These are phyloP conservation scores for Chaetomium globosum DNA, from an alignment of 2,329 filamentous ascomycete genomes.

Conservation along the genomic window DNA sequence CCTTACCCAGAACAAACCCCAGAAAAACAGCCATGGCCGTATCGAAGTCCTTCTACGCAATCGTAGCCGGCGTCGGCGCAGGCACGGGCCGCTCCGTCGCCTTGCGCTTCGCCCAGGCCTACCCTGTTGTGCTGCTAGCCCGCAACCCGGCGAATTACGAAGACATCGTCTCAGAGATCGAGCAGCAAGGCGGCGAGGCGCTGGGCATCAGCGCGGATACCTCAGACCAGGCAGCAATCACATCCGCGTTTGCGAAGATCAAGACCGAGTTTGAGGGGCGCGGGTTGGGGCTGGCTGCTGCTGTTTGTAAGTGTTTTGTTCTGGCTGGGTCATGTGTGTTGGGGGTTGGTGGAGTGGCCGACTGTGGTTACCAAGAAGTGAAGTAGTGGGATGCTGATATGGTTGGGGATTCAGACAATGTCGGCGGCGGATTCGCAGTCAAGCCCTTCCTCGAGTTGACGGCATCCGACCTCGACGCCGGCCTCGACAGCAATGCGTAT, in stretches of 20 bases:
- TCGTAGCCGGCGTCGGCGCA: constrained; percentile 72
- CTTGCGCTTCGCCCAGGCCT: constrained; percentile 62
- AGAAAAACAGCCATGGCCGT: constrained; percentile 33
- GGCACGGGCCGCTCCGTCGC: constrained; percentile 58
- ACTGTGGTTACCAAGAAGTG: neutral
- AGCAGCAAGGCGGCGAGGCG: constrained; percentile 66
- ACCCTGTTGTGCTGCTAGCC: constrained; percentile 75
- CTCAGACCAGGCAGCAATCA: constrained; percentile 54
- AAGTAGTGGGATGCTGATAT: neutral
- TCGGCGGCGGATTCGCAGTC: constrained; percentile 53
- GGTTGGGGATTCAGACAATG: constrained; percentile 55
- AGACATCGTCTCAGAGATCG: constrained; percentile 70
- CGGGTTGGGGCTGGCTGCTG: constrained; percentile 55
- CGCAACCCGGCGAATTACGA: constrained; percentile 67
- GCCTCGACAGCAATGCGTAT: constrained; percentile 54
- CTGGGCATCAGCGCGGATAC: constrained; percentile 71
- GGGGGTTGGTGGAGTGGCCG: neutral
- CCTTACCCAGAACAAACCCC: neutral
- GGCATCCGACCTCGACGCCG: constrained; percentile 52
- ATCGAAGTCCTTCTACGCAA: constrained; percentile 59
- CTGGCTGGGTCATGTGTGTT: no score
- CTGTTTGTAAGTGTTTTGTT: constrained; percentile 51
- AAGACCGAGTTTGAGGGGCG: constrained; percentile 59
- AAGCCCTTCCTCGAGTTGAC: constrained; percentile 63
- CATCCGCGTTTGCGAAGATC: constrained; percentile 64